Base-by-base conservation (phyloP, 2,329 filamentous ascomycete genomes). In the Monosporascus cannonballus region DNA sequence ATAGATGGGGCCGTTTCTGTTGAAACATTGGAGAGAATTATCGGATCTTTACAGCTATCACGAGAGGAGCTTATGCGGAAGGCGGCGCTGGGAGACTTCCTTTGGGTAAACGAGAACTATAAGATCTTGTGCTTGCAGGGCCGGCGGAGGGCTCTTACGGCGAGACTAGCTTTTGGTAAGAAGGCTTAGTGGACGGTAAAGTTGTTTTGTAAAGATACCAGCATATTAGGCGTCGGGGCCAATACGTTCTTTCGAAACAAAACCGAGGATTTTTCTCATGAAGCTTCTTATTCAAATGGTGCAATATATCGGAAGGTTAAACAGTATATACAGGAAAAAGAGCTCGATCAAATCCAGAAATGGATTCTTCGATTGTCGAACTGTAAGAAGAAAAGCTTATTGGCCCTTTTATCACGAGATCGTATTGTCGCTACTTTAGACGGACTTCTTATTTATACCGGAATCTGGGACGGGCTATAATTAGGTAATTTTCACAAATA, bases 401-500 rank as follows among this genome's bases (percentile, higher is more conserved):
- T 36, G 17, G 41, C 34, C 11, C 50, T 51, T 36, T 34, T 37
- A 36, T 25, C 15, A 15, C 20, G 39, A 17, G 14, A 17, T 18
- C 18, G 14, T 3, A 46, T 51, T 15, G 22, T 47, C 20, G 27
- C 34, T 20, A 36, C 44, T 15, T 39, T 51, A n/a, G 44, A 47
- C 42, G 42, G 18, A 30, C 45, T 51, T 27, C 30, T 51, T 14
- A 14, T 20, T 22, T 51, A 36, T 34, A 25, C 50, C 4, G 50
- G 50, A 11, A 18, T 51, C 30, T 51, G 44, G 50, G 42, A 47
- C n/a, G 50, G 50, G n/a, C 25, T 51, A 15, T 17, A 51, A 39
- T n/a, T 51, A 11, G 44, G 42, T n/a, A 51, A 51, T 18, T 41
- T 47, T 8, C 44, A 51, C 24, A 51, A 47, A 47, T 36, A 51